These are phyloP conservation scores for Phytophthora pini DNA, from an alignment of 352 stramenopile species.

Conservation along the genomic window DNA sequence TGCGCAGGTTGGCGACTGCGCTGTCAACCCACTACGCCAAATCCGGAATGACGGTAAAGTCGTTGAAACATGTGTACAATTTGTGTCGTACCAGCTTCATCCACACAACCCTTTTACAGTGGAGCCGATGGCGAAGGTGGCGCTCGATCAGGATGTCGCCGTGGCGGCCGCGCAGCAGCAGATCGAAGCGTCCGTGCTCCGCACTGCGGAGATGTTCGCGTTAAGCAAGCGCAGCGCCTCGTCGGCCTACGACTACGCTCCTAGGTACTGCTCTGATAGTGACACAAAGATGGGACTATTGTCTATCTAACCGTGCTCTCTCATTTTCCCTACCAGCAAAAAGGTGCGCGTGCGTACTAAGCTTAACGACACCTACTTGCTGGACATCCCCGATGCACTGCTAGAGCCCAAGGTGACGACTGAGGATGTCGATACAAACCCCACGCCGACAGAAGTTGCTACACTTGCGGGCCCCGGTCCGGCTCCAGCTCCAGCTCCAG, in stretches of 20 bases:
- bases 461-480: not conserved
- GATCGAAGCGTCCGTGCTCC: slow-evolving; percentile 71
- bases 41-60: slow-evolving; percentile 18
- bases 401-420: slow-evolving; percentile 40
- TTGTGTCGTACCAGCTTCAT: slow-evolving; percentile 2
- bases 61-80: not conserved
- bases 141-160: slow-evolving; percentile 1
- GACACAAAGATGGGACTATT: too few species aligned
- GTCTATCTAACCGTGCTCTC: slow-evolving; percentile 4
- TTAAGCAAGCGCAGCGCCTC: slow-evolving; percentile 64
- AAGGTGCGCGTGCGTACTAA: slow-evolving; percentile 77
- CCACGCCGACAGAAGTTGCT: slow-evolving; percentile 12
- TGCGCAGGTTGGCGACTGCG: slow-evolving; percentile 16
- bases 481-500: slow-evolving; percentile 3
- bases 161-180: slow-evolving; percentile 35
- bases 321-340: slow-evolving; percentile 49
- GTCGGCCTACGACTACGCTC: slow-evolving; percentile 58
- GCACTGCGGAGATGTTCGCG: slow-evolving; percentile 74
- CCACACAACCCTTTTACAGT: slow-evolving; percentile 5
- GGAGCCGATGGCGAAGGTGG: slow-evolving; percentile 15
- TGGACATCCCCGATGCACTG: slow-evolving; percentile 64
- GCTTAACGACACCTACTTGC: slow-evolving; percentile 56
- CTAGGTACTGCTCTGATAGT: slow-evolving; percentile 43
- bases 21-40: slow-evolving; percentile 21
- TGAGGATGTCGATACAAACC: slow-evolving; percentile 4